These are phyloP conservation scores for Hanseniaspora hatyaiensis DNA, from an alignment of 805 yeast species.

Conservation along the genomic window DNA sequence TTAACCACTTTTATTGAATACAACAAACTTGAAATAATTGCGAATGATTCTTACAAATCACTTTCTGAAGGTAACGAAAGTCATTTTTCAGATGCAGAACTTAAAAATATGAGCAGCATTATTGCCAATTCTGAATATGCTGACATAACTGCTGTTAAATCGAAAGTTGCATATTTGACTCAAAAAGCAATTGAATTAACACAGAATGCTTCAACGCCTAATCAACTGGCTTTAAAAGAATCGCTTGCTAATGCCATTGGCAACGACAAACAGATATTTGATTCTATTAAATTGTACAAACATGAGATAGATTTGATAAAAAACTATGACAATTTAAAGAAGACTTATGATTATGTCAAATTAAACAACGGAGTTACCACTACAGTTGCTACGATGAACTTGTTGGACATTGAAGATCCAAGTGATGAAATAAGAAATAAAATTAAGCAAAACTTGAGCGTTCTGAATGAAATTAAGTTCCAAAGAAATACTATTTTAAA, in stretches of 20 bases:
- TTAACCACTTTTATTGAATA: slow-evolving; percentile 68
- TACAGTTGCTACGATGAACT: slow-evolving; percentile 28
- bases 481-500: slow-evolving; percentile 9
- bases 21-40: slow-evolving; percentile 58
- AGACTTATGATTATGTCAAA: slow-evolving; percentile 29
- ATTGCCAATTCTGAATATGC: slow-evolving; percentile 24
- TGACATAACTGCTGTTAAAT: slow-evolving; percentile 27
- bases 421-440: slow-evolving; percentile 20
- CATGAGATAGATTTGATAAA: slow-evolving; percentile 36
- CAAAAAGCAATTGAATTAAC: slow-evolving; percentile 29
- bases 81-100: slow-evolving; percentile 22
- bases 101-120: slow-evolving; percentile 24
- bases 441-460: background rate
- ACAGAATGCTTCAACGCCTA: slow-evolving; percentile 39
- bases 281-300: slow-evolving; percentile 35
- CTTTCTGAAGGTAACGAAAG: slow-evolving; percentile 26
- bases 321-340: slow-evolving; percentile 34
- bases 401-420: slow-evolving; percentile 59
- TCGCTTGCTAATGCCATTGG: slow-evolving; percentile 50
- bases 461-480: slow-evolving; percentile 4
- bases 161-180: slow-evolving; percentile 29
- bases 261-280: slow-evolving; percentile 45
- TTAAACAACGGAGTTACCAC: background rate
- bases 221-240: slow-evolving; percentile 45
- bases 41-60: slow-evolving; percentile 30